Base-by-base conservation (phyloP, 495 filamentous ascomycete species). In the Lophium mytilinum region DNA sequence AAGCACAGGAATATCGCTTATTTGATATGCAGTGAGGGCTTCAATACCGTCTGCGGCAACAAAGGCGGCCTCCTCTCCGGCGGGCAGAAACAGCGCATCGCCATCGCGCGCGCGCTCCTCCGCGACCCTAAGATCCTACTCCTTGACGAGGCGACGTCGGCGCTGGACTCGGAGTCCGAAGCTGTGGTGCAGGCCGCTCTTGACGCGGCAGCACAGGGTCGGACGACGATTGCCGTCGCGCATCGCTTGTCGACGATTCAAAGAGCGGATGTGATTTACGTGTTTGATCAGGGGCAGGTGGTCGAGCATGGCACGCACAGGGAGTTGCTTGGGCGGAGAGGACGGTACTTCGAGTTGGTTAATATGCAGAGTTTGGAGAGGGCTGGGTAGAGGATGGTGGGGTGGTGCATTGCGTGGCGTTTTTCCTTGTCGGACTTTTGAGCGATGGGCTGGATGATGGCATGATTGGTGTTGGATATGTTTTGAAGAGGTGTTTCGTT, bases 21-120 rank as follows among this genome's bases (percentile, higher is more conserved):
- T 11, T 19, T 4, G 17, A 19, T 11, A 4, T 47, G 3, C 14
- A 47, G 43, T 62, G 85, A 92, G 7, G 87, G 86, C 37, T 86
- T 91, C 70, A 76, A 79, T 61, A 94, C 89, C 10, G 62, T 84
- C 12, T 86, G 89, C 37, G 89, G 89, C 34, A 83, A 76, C 47
- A 90, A 89, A 66, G 89, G 88, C 49, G 76, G 80, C 51, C 83
- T 88, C 71, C 75, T 94, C 18, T 88, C 85, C 4, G 87, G 90
- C 36, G 89, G 89, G 5, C 89, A 94, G 69, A 90, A 89, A 62
- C 89, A 94, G 66, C 83, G 89, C 46, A 79, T 94, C 4, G 87
- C 87, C 9, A 86, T 85, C 56, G 87, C 87, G 21, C 76, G 85
- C 15, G 88, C 89, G 34, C 73, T 92, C 40, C 76, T 88, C 49